Evolutionary conservation across 1,284 basidiomycete genomes (phyloP), one percentile per base, ranked within the genome.

Genomic region (Porphyrellus sp.): DNA sequence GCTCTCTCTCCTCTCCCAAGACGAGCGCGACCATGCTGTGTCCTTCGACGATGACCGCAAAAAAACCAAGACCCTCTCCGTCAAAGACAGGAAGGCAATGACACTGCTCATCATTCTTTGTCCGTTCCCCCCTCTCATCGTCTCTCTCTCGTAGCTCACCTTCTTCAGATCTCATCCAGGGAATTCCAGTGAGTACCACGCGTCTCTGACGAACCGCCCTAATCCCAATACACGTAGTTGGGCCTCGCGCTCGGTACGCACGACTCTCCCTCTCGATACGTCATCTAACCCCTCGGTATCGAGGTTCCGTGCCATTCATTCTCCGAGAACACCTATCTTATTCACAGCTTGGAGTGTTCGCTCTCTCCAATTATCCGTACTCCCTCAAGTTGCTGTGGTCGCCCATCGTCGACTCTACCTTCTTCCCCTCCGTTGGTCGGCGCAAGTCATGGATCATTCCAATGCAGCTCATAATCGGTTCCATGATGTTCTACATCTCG

Each of bases 391-490:
- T 99, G 51, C 73, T 99, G 57, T 99, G 97, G 96, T 96, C 93
- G 23, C 97, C 97, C 39, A 90, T 99, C 59, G 93, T 99, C 53
- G 97, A 99, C 69, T 91, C 94, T 4, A 77, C 89, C 58, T 99
- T 91, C 70, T 79, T 91, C 59, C 76, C 83, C 39, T 83, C 82
- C 44, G 68, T 95, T 54, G 97, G 97, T 18, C 83, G 97, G 49
- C 80, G 97, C 58, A 99, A 98, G 73, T 94, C 91, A 55, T 99
- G 97, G 97, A 98, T 99, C 65, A 89, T 99, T 55, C 97, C 97
- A 40, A 96, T 99, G 76, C 97, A 99, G 72, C 70, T 87, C 27
- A 82, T 95, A 58, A 91, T 98, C 41, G 97, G 94, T 24, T 76
- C 83, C 43, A 77, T 93, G 59, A 91, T 99, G 85, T 78, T 94